Evolutionary conservation across 805 yeast species (phyloP).

Genomic region (Yamadazyma kitorensis): DNA sequence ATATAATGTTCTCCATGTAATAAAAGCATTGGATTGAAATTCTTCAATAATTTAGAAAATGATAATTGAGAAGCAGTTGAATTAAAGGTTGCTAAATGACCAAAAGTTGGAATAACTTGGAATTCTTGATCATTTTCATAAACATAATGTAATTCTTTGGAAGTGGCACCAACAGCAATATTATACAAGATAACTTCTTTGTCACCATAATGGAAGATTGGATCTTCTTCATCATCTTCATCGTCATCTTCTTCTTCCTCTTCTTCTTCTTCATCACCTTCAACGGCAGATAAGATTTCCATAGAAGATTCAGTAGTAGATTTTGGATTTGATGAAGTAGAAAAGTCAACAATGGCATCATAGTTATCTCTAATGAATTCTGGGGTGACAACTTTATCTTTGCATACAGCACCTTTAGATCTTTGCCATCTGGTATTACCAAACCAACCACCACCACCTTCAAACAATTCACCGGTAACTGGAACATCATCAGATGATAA

Average conservation of each 20-base stretch:
- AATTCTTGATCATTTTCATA: constrained; percentile 77
- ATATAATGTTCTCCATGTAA: constrained; percentile 95
- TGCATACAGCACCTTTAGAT: constrained; percentile 76
- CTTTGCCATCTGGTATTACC: constrained; percentile 96
- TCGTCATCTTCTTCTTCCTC: constrained; percentile 40
- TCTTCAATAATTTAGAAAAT: constrained; percentile 60
- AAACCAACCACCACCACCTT: constrained; percentile 96
- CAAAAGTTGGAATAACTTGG: constrained; percentile 85
- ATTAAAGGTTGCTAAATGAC: constrained; percentile 82
- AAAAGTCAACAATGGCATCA: constrained; percentile 64
- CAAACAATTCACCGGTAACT: constrained; percentile 78
- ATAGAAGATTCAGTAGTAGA: constrained; percentile 74
- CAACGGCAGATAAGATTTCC: constrained; percentile 70
- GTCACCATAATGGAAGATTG: constrained; percentile 56
- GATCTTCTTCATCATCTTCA: constrained; percentile 39
- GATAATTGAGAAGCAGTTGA: constrained; percentile 55
- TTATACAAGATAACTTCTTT: constrained; percentile 81
- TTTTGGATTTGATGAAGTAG: constrained; percentile 53
- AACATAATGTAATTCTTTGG: constrained; percentile 70
- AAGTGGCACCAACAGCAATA: constrained; percentile 82
- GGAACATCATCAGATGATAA: constrained; percentile 73
- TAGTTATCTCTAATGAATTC: constrained; percentile 73
- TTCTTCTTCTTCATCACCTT: constrained; percentile 46
- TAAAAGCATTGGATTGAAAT: constrained; percentile 85
- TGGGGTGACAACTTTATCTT: constrained; percentile 50